phyloP scores from a whole-genome alignment of 257 asterid genomes.

The Handroanthus guayacan region DNA sequence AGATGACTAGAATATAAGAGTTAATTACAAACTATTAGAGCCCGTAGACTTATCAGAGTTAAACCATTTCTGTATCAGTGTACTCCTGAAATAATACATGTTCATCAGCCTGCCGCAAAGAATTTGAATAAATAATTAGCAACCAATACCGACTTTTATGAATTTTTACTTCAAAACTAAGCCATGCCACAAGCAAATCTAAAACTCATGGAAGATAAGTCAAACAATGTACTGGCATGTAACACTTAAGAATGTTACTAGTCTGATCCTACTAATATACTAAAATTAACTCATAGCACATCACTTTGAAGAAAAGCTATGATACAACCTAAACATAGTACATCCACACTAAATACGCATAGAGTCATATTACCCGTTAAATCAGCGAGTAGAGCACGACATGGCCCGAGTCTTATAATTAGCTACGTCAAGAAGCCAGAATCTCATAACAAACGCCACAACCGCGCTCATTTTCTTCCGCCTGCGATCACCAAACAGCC shows the following conservation, averaged over 20 bases:
- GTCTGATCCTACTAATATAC: background rate
- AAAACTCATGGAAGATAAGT: background rate
- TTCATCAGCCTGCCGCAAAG: background rate
- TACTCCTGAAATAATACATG: background rate
- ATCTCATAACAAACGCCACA: conserved; percentile 69
- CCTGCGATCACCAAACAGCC: conserved; percentile 70
- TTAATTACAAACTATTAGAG: background rate
- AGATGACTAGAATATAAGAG: background rate
- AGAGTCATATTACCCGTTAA: conserved; percentile 60
- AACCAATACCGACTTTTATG: background rate
- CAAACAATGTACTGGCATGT: background rate
- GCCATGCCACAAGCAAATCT: background rate
- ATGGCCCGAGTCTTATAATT: conserved; percentile 91
- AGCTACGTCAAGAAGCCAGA: conserved; percentile 91
- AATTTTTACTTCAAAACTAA: background rate
- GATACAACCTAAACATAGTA: background rate
- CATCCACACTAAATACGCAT: background rate
- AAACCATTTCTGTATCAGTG: background rate
- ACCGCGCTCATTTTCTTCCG: conserved; percentile 61
- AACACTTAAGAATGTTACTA: background rate
- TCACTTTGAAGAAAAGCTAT: background rate
- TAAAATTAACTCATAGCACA: background rate
- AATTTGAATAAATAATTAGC: background rate
- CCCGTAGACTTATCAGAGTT: background rate
- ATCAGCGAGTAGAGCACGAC: conserved; percentile 91